These are phyloP conservation scores for Cystofilobasidium macerans DNA, from an alignment of 768 basidiomycete genomes.

Conservation along the genomic window DNA sequence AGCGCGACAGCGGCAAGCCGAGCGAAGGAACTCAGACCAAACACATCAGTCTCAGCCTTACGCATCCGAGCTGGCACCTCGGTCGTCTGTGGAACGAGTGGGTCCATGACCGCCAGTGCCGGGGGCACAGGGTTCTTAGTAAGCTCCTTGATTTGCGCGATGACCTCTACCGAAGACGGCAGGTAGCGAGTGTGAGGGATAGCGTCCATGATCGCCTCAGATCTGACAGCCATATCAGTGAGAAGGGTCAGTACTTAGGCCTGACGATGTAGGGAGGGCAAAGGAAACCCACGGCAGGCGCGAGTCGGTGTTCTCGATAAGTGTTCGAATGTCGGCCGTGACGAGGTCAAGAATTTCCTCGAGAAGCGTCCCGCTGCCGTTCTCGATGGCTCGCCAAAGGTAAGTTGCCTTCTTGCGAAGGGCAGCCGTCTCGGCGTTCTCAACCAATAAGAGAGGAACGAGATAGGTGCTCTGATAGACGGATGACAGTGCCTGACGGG, in stretches of 20 bases:
- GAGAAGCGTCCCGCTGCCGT: background rate
- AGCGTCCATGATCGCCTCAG: slow-evolving; percentile 2
- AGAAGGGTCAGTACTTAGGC: too few relatives aligned
- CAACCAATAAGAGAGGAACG: background rate
- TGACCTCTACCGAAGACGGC: background rate
- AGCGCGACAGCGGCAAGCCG: slow-evolving; percentile 53
- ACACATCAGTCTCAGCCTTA: slow-evolving; percentile 39
- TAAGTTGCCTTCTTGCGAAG: slow-evolving; percentile 7
- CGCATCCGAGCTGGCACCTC: slow-evolving; percentile 27
- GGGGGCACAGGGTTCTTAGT: slow-evolving; percentile 6
- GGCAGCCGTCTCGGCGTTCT: slow-evolving; percentile 2
- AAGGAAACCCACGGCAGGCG: background rate
- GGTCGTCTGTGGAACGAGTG: slow-evolving; percentile 46
- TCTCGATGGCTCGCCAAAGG: slow-evolving; percentile 6
- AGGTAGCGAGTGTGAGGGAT: background rate
- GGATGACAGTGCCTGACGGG: background rate
- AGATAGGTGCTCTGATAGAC: slow-evolving; percentile 15
- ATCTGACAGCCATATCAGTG: too few relatives aligned
- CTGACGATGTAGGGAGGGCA: background rate
- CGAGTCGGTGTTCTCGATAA: slow-evolving; percentile 5
- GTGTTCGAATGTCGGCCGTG: background rate
- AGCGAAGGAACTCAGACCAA: slow-evolving; percentile 55
- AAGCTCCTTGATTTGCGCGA: background rate
- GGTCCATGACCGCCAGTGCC: slow-evolving; percentile 44
- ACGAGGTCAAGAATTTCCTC: background rate